A percentile compares a stretch with the other conserved stretches of the same genome.
These are phyloP conservation scores for Phlegmacium glaucopus DNA, from an alignment of 768 basidiomycete species.

Conservation along the genomic window DNA sequence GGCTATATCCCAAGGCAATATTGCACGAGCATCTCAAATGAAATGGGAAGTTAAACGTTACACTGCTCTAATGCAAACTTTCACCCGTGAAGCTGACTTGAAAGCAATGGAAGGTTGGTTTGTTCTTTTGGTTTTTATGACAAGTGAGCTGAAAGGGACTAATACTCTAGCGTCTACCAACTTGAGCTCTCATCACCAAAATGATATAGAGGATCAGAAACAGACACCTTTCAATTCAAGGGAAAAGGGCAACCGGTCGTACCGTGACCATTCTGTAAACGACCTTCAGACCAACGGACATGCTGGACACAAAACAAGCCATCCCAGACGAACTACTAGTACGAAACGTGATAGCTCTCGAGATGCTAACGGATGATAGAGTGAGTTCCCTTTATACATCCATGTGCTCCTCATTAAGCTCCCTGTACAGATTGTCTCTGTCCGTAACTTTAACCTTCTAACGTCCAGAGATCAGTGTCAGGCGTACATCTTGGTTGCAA, in stretches of 20 bases:
- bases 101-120: constrained; percentile 61
- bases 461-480: too few species aligned
- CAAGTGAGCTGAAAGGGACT: not conserved
- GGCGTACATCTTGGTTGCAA: too few species aligned
- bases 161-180: not conserved
- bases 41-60: constrained; percentile 84
- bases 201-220: constrained; percentile 21
- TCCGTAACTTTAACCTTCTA: too few species aligned
- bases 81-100: constrained; percentile 72
- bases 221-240: constrained; percentile 18
- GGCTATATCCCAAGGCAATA: constrained; percentile 78
- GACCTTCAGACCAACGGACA: constrained; percentile 7
- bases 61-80: constrained; percentile 76
- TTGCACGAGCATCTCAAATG: constrained; percentile 72
- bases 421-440: too few species aligned
- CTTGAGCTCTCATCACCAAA: constrained; percentile 14
- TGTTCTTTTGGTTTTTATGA: not conserved
- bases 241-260: constrained; percentile 11
- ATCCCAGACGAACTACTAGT: not conserved
- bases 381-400: not conserved
- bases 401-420: too few species aligned
- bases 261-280: constrained; percentile 13
- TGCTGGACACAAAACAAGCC: constrained; percentile 1
- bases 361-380: not conserved
- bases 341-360: not conserved